Base-by-base conservation (phyloP, 2,329 filamentous ascomycete species). In the Colletotrichum scovillei region DNA sequence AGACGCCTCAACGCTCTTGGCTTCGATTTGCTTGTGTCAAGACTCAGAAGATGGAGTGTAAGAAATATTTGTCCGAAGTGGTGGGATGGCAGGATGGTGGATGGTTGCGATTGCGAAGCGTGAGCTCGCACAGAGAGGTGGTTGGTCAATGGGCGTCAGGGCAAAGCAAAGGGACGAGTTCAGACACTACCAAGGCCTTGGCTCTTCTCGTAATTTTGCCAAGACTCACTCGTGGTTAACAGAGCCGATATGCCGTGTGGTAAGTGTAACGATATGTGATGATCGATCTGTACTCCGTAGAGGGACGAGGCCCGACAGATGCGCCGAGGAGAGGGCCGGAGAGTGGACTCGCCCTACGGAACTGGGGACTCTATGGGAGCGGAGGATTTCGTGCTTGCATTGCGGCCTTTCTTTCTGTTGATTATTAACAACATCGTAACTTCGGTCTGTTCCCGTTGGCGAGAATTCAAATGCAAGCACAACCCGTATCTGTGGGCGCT, bases 141-240 rank as follows among this genome's bases (percentile, higher is more conserved):
- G 57, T 68, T 68, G 69, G 65, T 58, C 63, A 42, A 72, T 58
- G 24, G 32, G 14, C 22, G 8, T 28, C 35, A 49, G 38, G 38
- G 30, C 69, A 46, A 22, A 42, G 69, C 42, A 59, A 49, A 49
- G 42, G 42, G 42, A 19, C 42, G 42, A 11, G 19, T 49, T 49
- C 42, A 49, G 42, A 49, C 42, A 49, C 42, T n/a, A 35, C 19
- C 16, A 19, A n/a, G 42, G n/a, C 5, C 16, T 35, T 62, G 46
- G 32, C 30, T 22, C 26, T 7, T 28, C 38, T 30, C 24, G 19
- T 7, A 9, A 8, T 26, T n/a, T 6, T 9, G 56, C 30, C 56
- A n/a, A 35, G 30, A 35, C 26, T 26, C 24, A 32, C 22, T 9
- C 4, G 28, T 11, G 42, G 5, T 22, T 22, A n/a, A 42, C 16